Conservation (phyloP, 495 filamentous ascomycete genomes). For the Glonium stellatum region DNA sequence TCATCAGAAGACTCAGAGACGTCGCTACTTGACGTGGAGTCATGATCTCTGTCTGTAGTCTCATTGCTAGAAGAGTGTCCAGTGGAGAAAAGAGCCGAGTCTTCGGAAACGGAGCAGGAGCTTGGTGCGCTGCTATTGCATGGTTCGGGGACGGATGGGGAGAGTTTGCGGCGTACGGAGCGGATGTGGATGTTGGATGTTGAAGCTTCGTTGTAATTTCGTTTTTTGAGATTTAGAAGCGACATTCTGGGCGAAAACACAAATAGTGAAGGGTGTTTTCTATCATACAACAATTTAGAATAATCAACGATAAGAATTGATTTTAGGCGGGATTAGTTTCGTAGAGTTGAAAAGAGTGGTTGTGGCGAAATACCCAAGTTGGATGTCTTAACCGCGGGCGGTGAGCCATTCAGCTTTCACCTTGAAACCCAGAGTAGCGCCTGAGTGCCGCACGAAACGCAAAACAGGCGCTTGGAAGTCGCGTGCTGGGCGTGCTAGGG, state of each 20-base stretch:
- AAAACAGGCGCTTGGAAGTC: no score
- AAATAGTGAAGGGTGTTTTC: no score
- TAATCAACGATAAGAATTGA: no score
- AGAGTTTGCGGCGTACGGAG: constrained; percentile 4
- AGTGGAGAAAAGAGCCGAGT: constrained; percentile 18
- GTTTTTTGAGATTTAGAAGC: background rate
- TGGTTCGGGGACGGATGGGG: background rate
- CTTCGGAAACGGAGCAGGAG: constrained; percentile 18
- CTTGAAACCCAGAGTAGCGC: no score
- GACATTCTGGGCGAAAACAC: background rate
- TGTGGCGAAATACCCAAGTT: no score
- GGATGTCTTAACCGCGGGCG: no score
- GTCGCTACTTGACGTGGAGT: background rate
- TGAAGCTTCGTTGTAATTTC: constrained; percentile 8
- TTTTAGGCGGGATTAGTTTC: no score
- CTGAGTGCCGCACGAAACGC: no score
- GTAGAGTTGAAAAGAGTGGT: no score
- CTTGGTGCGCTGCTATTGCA: constrained; percentile 5
- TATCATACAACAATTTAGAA: no score
- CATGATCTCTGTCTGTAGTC: background rate
- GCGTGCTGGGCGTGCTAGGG: no score
- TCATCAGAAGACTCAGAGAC: background rate
- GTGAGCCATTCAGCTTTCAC: no score
- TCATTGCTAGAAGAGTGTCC: constrained; percentile 1
- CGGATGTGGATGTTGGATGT: constrained; percentile 1